Percentiles rank a stretch among this genome's conserved stretches.
phyloP scores from a whole-genome alignment of 768 basidiomycete species.

The Hygrophoropsis aurantiaca region DNA sequence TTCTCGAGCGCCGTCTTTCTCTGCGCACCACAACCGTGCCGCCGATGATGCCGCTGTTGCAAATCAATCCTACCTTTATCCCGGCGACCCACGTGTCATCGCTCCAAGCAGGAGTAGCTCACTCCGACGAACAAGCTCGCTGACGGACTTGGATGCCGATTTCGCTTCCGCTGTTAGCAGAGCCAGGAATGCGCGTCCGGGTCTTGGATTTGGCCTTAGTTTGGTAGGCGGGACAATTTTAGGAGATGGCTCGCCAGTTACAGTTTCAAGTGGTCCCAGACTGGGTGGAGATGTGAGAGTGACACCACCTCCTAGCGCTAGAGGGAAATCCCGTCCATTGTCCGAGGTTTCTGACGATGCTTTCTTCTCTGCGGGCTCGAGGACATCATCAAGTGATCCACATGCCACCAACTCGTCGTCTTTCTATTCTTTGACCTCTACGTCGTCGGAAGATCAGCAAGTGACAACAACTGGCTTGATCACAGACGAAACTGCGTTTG shows the following conservation, averaged over 20 bases:
- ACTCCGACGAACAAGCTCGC: slow-evolving; percentile 64
- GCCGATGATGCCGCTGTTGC: slow-evolving; percentile 74
- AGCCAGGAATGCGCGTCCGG: slow-evolving; percentile 39
- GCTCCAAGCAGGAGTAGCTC: slow-evolving; percentile 62
- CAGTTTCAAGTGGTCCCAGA: slow-evolving; percentile 64
- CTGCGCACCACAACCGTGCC: slow-evolving; percentile 62
- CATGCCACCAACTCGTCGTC: slow-evolving; percentile 25
- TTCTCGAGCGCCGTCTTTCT: slow-evolving; percentile 46
- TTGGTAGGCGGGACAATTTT: slow-evolving; percentile 39
- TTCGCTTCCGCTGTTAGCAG: slow-evolving; percentile 45
- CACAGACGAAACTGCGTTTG: slow-evolving; percentile 40
- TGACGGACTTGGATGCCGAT: slow-evolving; percentile 73
- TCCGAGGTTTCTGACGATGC: slow-evolving; percentile 41
- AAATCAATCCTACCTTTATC: slow-evolving; percentile 65
- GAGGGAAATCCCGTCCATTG: slow-evolving; percentile 26
- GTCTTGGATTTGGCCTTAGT: slow-evolving; percentile 46
- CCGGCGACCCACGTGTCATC: slow-evolving; percentile 72
- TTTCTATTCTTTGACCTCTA: slow-evolving; percentile 36
- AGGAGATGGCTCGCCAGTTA: slow-evolving; percentile 65
- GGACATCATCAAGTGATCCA: slow-evolving; percentile 30
- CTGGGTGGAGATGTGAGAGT: slow-evolving; percentile 41
- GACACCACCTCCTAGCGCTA: slow-evolving; percentile 45
- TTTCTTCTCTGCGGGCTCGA: slow-evolving; percentile 45
- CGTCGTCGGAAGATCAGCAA: slow-evolving; percentile 24
- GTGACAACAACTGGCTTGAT: slow-evolving; percentile 30